Evolutionary conservation across 2,329 filamentous ascomycete genomes (phyloP).

Genomic region (Aspergillus versicolor): DNA sequence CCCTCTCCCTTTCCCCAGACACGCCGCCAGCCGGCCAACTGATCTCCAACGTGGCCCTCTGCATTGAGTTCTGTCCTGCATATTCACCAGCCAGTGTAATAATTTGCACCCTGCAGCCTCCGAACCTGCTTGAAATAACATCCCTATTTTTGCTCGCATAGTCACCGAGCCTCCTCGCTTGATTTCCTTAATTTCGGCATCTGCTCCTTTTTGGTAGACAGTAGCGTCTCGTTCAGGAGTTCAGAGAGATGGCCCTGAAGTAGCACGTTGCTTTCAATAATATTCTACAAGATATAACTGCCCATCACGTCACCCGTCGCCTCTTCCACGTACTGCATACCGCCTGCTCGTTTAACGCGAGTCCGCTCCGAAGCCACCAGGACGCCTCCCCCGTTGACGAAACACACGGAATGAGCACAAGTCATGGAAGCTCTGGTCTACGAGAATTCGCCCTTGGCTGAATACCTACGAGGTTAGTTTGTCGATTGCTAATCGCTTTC

Average conservation of each 20-base stretch:
- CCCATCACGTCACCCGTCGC: constrained; percentile 8
- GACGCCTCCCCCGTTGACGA: constrained; percentile 6
- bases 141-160: not conserved
- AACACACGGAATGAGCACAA: constrained; percentile 31
- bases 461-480: constrained; percentile 78
- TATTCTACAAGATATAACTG: not conserved
- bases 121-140: not conserved
- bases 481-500: not conserved
- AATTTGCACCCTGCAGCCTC: constrained; percentile 6
- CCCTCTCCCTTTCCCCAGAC: constrained; percentile 21
- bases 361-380: not conserved
- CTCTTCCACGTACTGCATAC: not conserved
- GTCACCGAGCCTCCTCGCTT: not conserved
- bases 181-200: not conserved
- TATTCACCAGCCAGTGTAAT: constrained; percentile 16
- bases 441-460: constrained; percentile 82
- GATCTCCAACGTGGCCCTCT: constrained; percentile 26
- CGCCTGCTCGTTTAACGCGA: not conserved
- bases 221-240: not conserved
- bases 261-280: constrained; percentile 9
- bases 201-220: not conserved
- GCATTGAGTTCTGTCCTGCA: constrained; percentile 10
- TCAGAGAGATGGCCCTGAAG: constrained; percentile 18
- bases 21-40: constrained; percentile 14
- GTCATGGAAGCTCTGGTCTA: constrained; percentile 85